Base-by-base conservation (phyloP, 257 asterid genomes). In the Ilex aquifolium region DNA sequence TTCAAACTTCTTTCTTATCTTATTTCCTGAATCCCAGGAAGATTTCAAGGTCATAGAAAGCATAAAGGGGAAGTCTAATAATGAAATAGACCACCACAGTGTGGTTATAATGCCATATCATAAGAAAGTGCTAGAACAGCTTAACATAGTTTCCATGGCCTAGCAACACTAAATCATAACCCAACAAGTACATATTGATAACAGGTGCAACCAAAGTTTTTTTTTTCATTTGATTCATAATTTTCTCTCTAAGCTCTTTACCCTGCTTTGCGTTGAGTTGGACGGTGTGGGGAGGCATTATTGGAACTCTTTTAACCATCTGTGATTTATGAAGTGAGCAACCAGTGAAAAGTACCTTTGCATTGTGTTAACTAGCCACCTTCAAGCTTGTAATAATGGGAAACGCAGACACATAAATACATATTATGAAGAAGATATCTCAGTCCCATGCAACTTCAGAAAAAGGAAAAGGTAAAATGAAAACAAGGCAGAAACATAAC, bases 401-500 rank as follows among this genome's bases (percentile, higher is more conserved):
- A 6, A n/a, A 49, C 54, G 4, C 14, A n/a, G 17, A n/a, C 54
- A 49, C 14, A 49, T 49, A 36, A 8, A 3, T 15, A 49, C 14
- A 49, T 11, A 2, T 49, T 49, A 6, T 4, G 27, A 21, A 21
- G 27, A 21, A 21, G 27, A 21, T 21, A 21, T 21, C 9, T 44
- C 50, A 7, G 13, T 8, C 50, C 9, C 13, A 13, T 13, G 9
- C 50, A 50, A 50, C 57, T 40, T 48, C 32, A 44, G 13, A 44
- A 65, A 31, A 40, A 46, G 17, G 15, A 46, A 62, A 30, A 63
- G 59, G 10, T 21, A 21, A 16, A 53, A 52, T 16, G 59, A 30
- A 21, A n/a, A 14, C 63, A 48, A 58, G 8, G 10, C 32, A 4
- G 54, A 31, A 66, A 12, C 10, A 14, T 42, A 59, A 60, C 71